Conservation (phyloP, 371 early-diverging fungal genomes). For the Mucor saturninus region DNA sequence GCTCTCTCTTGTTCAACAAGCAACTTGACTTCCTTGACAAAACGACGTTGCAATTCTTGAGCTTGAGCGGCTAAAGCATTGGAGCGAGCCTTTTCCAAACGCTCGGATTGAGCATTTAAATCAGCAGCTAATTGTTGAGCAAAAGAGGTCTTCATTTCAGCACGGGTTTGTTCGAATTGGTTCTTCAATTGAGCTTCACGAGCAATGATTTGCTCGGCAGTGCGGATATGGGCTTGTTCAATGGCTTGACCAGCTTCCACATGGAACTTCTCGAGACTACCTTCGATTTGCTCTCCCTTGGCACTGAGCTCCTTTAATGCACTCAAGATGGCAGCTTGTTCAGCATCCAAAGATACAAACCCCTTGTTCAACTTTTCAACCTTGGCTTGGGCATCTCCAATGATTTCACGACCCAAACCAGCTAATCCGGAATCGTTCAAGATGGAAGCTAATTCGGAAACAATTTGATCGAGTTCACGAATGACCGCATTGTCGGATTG, state of each 20-base stretch:
- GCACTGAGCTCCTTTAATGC: constrained; percentile 19
- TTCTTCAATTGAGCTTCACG: constrained; percentile 51
- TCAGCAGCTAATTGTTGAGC: constrained; percentile 40
- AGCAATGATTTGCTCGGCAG: constrained; percentile 26
- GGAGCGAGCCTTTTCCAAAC: constrained; percentile 44
- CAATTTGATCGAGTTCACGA: constrained; percentile 30
- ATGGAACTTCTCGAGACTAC: constrained; percentile 29
- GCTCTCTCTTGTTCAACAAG: constrained; percentile 87
- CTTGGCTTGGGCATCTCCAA: constrained; percentile 29
- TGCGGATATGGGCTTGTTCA: constrained; percentile 16
- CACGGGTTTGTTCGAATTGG: constrained; percentile 43
- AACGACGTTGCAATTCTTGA: constrained; percentile 58
- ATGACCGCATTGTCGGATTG: constrained; percentile 24
- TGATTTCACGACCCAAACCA: constrained; percentile 35
- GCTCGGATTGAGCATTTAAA: constrained; percentile 42
- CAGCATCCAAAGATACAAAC: constrained; percentile 22
- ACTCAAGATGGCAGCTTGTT: constrained; percentile 28
- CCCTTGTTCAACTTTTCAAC: constrained; percentile 22
- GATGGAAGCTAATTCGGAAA: constrained; percentile 36
- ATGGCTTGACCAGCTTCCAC: constrained; percentile 22
- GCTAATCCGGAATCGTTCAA: constrained; percentile 40
- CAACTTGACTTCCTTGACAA: constrained; percentile 69
- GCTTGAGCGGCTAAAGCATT: constrained; percentile 51
- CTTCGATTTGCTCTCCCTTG: constrained; percentile 28
- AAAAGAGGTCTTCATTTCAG: constrained; percentile 31